phyloP scores from a whole-genome alignment of 1,284 basidiomycete species.

The Sanghuangporus weigelae region DNA sequence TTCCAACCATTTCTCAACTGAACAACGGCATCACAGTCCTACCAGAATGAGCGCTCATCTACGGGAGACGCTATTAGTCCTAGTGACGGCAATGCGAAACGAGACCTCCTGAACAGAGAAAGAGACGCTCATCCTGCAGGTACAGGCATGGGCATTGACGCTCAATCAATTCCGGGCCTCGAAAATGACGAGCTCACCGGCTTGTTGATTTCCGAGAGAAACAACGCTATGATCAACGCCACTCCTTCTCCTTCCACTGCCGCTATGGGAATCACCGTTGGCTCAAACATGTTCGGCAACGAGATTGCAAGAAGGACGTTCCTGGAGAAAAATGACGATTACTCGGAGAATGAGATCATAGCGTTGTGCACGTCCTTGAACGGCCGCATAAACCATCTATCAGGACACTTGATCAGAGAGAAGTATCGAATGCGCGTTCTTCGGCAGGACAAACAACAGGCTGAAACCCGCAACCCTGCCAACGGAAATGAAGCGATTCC shows the following conservation, averaged over 20 bases:
- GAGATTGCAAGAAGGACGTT: neutral
- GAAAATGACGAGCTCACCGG: no score
- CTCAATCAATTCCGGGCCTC: no score
- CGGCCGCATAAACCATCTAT: neutral
- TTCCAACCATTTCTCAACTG: neutral
- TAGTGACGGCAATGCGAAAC: no score
- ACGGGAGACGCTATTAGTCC: no score
- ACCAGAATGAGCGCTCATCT: neutral
- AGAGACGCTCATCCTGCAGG: no score
- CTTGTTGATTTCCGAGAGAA: neutral
- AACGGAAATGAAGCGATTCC: neutral
- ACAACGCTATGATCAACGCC: neutral
- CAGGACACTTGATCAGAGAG: neutral
- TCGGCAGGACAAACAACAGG: neutral
- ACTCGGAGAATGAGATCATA: conserved; percentile 6
- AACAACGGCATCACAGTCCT: neutral
- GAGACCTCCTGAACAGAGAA: no score
- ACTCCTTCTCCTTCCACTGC: no score
- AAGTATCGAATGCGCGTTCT: neutral
- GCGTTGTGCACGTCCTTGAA: neutral
- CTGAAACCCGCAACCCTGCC: neutral
- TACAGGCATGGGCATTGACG: no score
- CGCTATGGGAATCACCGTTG: neutral
- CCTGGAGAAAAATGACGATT: neutral
- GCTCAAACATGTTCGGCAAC: neutral